phyloP scores from a whole-genome alignment of 2,329 filamentous ascomycete species.

The Apiospora arundinis region DNA sequence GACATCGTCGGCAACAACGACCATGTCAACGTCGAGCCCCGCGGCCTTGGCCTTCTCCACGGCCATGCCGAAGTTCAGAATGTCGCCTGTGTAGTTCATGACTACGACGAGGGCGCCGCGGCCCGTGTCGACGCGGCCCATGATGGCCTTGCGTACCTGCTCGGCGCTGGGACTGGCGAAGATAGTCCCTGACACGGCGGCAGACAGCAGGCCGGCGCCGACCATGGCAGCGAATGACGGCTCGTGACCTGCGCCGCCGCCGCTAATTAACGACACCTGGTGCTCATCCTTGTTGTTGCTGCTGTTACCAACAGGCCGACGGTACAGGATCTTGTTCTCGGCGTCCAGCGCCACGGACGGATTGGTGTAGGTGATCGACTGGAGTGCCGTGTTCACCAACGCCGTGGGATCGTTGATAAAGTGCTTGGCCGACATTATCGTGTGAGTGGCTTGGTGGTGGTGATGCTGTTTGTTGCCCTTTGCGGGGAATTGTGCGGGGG shows the following conservation, averaged over 20 bases:
- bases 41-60: conserved; percentile 89
- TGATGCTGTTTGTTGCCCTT: background rate
- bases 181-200: conserved; percentile 84
- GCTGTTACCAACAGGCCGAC: conserved; percentile 56
- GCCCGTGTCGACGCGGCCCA: conserved; percentile 71
- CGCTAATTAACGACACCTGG: conserved; percentile 83
- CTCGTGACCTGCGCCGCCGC: conserved; percentile 90
- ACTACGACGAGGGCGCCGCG: conserved; percentile 87
- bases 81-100: conserved; percentile 93
- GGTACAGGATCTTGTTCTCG: conserved; percentile 84
- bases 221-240: conserved; percentile 88
- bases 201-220: conserved; percentile 79
- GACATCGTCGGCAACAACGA: conserved; percentile 90
- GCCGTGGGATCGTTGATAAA: conserved; percentile 86
- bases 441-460: background rate
- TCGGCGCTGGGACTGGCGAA: conserved; percentile 83
- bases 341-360: conserved; percentile 80
- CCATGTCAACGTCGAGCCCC: conserved; percentile 82
- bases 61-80: conserved; percentile 92
- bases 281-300: conserved; percentile 39
- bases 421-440: conserved; percentile 72
- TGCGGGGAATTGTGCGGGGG: background rate
- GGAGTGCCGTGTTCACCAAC: conserved; percentile 78
- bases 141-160: conserved; percentile 80
- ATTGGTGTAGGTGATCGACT: conserved; percentile 81